Evolutionary conservation across 176 grass and related monocot genomes (phyloP), one percentile per base, ranked within the genome.

Genomic region (bread wheat (Triticum aestivum)): DNA sequence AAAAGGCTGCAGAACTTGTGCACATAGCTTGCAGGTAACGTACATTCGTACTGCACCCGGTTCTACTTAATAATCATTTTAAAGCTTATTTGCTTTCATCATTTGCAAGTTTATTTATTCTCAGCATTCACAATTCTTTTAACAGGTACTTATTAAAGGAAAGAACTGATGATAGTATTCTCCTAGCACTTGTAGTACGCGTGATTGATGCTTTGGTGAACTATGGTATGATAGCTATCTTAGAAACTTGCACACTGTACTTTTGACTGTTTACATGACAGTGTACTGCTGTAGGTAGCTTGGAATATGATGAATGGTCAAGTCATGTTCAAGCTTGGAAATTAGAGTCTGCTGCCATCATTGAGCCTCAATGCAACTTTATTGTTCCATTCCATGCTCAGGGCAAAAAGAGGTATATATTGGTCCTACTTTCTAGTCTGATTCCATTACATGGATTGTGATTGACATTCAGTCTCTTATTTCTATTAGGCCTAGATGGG

Each of bases 261-360:
- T 66, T 87, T 90, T 45, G 29, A 32, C 18, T 84, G 45, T 77
- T 87, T 85, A 83, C 83, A 62, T 96, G 62, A 88, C 52, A 81
- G 20, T 83, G 38, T 81, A 44, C 65, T 84, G 52, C 62, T 92
- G 71, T 87, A 98, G 96, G 96, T 59, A 94, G 90, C 82, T 90
- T 98, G 88, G 96, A 98, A 64, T 98, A 94, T 83, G 90, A 96
- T 78, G 96, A 98, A 84, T 98, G 96, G 96, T 84, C 89, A 37
- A 88, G 91, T 83, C 92, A 96, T 78, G 80, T 94, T 86, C 96
- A 98, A 56, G 96, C 90, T 66, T 94, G 92, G 93, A 98, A 94
- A 72, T 88, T 98, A 85, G 93, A 96, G 67, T 98, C 93, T 71
- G 87, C 92, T 90, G 84, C 94, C 30, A 92, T 98, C 84, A 91